These are phyloP conservation scores for Boletus patriciae DNA, from an alignment of 768 basidiomycete genomes.

Conservation along the genomic window DNA sequence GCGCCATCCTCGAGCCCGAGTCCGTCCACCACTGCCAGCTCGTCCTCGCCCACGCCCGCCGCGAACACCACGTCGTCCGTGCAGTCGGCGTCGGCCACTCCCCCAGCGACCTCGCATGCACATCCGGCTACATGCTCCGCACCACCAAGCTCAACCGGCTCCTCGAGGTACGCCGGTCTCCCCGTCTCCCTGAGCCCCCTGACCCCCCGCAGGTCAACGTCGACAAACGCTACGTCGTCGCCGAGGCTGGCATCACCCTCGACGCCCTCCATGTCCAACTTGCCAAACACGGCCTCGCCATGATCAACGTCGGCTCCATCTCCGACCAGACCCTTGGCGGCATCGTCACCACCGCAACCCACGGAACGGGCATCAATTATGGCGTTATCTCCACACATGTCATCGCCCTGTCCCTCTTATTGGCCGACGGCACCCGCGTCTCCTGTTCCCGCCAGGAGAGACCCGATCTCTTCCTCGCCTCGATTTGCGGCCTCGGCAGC, in stretches of 20 bases:
- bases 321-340: slow-evolving; percentile 95
- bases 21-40: slow-evolving; percentile 65
- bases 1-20: slow-evolving; percentile 74
- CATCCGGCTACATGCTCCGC: slow-evolving; percentile 80
- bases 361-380: slow-evolving; percentile 83
- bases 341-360: slow-evolving; percentile 90
- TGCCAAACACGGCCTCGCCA: slow-evolving; percentile 66
- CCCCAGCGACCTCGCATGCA: slow-evolving; percentile 92
- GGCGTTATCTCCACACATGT: slow-evolving; percentile 83
- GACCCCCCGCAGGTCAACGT: slow-evolving; percentile 56
- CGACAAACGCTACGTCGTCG: slow-evolving; percentile 65
- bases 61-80: slow-evolving; percentile 69
- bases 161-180: slow-evolving; percentile 62
- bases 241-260: slow-evolving; percentile 78
- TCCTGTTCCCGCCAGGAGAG: slow-evolving; percentile 62
- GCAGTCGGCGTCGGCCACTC: slow-evolving; percentile 91
- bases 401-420: slow-evolving; percentile 67
- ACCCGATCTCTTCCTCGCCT: slow-evolving; percentile 81
- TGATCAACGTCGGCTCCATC: slow-evolving; percentile 93
- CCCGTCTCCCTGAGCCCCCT: background rate
- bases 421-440: slow-evolving; percentile 72
- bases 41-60: slow-evolving; percentile 77
- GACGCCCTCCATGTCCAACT: slow-evolving; percentile 70
- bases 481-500: slow-evolving; percentile 85
- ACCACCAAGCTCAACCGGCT: slow-evolving; percentile 71